A percentile compares a stretch with the other conserved stretches of the same genome.
Evolutionary conservation across 2,329 filamentous ascomycete species (phyloP).

Genomic region (Zalaria obscura): DNA sequence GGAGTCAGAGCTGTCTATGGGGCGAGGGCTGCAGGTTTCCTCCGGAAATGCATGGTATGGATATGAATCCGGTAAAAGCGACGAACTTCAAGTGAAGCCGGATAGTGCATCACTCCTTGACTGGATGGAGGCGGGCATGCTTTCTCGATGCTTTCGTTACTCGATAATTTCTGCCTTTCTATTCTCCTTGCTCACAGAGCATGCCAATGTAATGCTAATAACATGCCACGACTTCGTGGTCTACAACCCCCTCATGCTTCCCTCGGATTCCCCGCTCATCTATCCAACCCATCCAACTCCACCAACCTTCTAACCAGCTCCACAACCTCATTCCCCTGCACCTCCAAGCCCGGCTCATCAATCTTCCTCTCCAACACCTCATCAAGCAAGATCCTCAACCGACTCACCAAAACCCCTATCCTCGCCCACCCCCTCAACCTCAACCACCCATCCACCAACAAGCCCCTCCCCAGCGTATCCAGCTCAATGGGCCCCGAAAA

Average conservation of each 20-base stretch:
- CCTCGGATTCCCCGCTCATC: constrained; percentile 6
- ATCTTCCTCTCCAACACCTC: constrained; percentile 68
- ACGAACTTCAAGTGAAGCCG: constrained; percentile 13
- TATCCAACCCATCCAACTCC: constrained; percentile 60
- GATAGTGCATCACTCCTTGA: no score
- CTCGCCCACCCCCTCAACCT: constrained; percentile 79
- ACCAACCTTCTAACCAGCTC: constrained; percentile 66
- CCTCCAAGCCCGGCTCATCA: constrained; percentile 47
- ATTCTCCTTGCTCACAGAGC: no score
- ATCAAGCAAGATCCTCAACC: constrained; percentile 77
- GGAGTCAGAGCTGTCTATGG: constrained; percentile 43
- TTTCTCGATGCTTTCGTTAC: no score
- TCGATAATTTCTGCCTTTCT: no score
- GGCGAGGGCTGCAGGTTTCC: constrained; percentile 45
- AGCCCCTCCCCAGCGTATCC: constrained; percentile 72
- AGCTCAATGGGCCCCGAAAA: constrained; percentile 77
- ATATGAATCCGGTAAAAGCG: constrained; percentile 40
- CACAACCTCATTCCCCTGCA: constrained; percentile 49
- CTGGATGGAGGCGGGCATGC: no score
- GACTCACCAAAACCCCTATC: constrained; percentile 76
- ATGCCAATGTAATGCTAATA: no score
- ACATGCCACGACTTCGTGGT: no score
- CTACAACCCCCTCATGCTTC: no score
- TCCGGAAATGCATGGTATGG: constrained; percentile 42
- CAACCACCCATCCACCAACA: constrained; percentile 88